Percentiles rank a stretch among this genome's conserved stretches.
Conservation (phyloP, 1,284 basidiomycete species). For the Earliella scabrosa region DNA sequence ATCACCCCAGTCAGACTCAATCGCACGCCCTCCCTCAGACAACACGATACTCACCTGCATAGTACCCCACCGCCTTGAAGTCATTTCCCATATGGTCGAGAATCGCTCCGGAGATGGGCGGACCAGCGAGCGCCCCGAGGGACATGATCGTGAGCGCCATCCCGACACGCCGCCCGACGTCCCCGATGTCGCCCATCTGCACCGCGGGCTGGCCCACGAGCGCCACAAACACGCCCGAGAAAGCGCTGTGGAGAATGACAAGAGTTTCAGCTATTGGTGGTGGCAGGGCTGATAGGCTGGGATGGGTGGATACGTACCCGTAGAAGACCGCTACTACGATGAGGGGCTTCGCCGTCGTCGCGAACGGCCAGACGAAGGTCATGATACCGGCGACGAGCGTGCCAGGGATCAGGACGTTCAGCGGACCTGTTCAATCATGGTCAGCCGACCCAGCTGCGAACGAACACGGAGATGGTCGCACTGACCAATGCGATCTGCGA, state of each 20-base stretch:
- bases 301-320: constrained; percentile 42
- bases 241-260: constrained; percentile 38
- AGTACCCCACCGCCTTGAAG: constrained; percentile 57
- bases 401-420: constrained; percentile 60
- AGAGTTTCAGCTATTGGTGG: no score
- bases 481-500: constrained; percentile 44
- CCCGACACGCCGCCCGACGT: constrained; percentile 59
- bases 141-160: constrained; percentile 54
- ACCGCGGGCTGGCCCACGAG: constrained; percentile 60
- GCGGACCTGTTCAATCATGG: constrained; percentile 42
- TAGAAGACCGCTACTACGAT: constrained; percentile 54
- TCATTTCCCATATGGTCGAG: constrained; percentile 42
- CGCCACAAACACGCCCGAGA: constrained; percentile 60
- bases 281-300: no score
- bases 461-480: no score
- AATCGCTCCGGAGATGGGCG: constrained; percentile 60
- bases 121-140: constrained; percentile 50
- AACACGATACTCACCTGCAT: constrained; percentile 58
- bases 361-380: constrained; percentile 63
- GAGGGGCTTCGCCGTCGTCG: constrained; percentile 42
- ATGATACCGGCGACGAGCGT: constrained; percentile 51
- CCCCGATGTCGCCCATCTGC: constrained; percentile 54
- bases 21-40: no score
- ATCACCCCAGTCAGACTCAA: no score
- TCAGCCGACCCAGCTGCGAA: no score